These are phyloP conservation scores for Macadamia integrifolia DNA, from an alignment of 164 flowering plant species.

Conservation along the genomic window DNA sequence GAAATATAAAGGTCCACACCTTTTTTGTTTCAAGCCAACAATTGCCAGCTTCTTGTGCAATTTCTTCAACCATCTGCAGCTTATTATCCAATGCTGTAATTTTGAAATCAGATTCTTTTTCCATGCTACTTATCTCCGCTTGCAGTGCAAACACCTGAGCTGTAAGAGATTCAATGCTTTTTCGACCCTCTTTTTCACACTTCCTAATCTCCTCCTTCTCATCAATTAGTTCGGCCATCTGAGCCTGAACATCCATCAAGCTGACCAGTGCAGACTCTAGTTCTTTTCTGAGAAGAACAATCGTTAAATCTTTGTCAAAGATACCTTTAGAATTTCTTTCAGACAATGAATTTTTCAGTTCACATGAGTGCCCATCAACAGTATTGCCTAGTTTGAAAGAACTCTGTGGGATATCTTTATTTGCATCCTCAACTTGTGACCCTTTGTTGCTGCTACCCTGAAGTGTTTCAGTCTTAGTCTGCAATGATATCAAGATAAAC, in stretches of 20 bases:
- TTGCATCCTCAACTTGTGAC: conserved; percentile 5
- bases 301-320: conserved; percentile 33
- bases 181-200: conserved; percentile 26
- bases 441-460: conserved; percentile 9
- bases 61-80: conserved; percentile 39
- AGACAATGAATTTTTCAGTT: conserved; percentile 12
- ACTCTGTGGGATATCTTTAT: conserved; percentile 4
- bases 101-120: conserved; percentile 32
- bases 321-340: conserved; percentile 17
- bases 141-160: conserved; percentile 42
- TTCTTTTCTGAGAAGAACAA: conserved; percentile 63
- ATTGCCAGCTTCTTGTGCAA: no score
- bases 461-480: conserved; percentile 26
- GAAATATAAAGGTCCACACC: no score
- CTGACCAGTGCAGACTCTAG: conserved; percentile 61
- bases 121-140: conserved; percentile 35
- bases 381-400: conserved; percentile 12
- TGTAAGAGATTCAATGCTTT: conserved; percentile 33
- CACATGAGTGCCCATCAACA: conserved; percentile 8
- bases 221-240: conserved; percentile 42
- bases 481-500: conserved; percentile 15
- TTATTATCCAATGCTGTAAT: conserved; percentile 36
- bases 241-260: conserved; percentile 52
- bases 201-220: conserved; percentile 49
- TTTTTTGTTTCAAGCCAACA: no score